Conservation (phyloP, 2,329 filamentous ascomycete genomes). For the Cercospora sp. region DNA sequence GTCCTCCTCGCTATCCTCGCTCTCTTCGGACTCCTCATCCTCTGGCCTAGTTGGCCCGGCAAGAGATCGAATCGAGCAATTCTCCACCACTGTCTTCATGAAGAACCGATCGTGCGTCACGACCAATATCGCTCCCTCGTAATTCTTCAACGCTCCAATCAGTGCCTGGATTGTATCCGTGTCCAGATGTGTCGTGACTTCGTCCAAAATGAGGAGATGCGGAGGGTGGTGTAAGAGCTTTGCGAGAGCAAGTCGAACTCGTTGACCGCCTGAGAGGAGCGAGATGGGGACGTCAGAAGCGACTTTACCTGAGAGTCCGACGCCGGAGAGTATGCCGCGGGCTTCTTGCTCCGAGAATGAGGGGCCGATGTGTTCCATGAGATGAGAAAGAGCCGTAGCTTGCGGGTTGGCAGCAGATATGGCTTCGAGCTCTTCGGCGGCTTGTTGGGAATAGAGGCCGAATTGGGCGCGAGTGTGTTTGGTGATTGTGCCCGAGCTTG, state of each 20-base stretch:
- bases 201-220: slow-evolving; percentile 74
- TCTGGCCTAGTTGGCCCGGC: slow-evolving; percentile 19
- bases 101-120: slow-evolving; percentile 84
- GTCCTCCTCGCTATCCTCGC: slow-evolving; percentile 24
- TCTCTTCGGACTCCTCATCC: slow-evolving; percentile 28
- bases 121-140: slow-evolving; percentile 72
- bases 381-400: slow-evolving; percentile 65
- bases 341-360: slow-evolving; percentile 65
- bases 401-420: slow-evolving; percentile 53
- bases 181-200: slow-evolving; percentile 82
- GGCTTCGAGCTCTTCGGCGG: slow-evolving; percentile 66
- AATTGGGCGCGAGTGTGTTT: slow-evolving; percentile 68
- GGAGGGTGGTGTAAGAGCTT: slow-evolving; percentile 67
- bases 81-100: slow-evolving; percentile 70
- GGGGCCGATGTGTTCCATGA: slow-evolving; percentile 57
- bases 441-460: slow-evolving; percentile 79
- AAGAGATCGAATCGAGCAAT: slow-evolving; percentile 40
- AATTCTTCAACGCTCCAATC: slow-evolving; percentile 63
- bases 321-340: slow-evolving; percentile 63
- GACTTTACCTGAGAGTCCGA: slow-evolving; percentile 69
- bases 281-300: slow-evolving; percentile 71
- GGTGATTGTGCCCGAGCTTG: slow-evolving; percentile 62
- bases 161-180: slow-evolving; percentile 76
- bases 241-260: slow-evolving; percentile 65
- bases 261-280: slow-evolving; percentile 78